Evolutionary conservation across 169 alveolate genomes (phyloP).

Genomic region (Plasmodium coatneyi): DNA sequence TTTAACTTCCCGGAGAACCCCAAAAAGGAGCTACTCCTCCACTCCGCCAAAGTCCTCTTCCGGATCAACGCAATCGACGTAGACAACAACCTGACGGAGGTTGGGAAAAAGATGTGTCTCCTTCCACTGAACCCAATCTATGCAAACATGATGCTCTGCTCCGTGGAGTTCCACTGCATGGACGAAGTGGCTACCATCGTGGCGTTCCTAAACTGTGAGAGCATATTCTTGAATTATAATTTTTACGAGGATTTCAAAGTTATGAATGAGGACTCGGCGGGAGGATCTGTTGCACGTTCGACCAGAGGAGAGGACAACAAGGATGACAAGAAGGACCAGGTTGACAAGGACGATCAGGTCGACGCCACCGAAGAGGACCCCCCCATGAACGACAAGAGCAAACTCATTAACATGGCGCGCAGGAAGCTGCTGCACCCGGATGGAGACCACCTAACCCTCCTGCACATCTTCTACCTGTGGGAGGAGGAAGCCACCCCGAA

Average conservation of each 20-base stretch:
- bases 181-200: conserved; percentile 92
- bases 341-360: not conserved
- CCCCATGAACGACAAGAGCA: conserved; percentile 89
- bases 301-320: too few relatives aligned
- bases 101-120: conserved; percentile 79
- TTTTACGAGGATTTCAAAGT: conserved; percentile 93
- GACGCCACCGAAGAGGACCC: not conserved
- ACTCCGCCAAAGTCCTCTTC: conserved; percentile 74
- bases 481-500: conserved; percentile 78
- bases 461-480: conserved; percentile 89
- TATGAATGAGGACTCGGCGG: conserved; percentile 81
- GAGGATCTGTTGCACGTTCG: not conserved
- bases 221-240: conserved; percentile 88
- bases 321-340: not conserved
- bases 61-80: conserved; percentile 76
- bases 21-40: conserved; percentile 91
- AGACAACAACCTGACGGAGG: conserved; percentile 80
- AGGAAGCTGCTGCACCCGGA: conserved; percentile 93
- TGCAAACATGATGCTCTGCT: conserved; percentile 89
- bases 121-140: conserved; percentile 92
- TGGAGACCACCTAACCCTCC: conserved; percentile 97
- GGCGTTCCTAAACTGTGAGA: conserved; percentile 84
- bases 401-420: conserved; percentile 93
- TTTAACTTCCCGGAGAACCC: conserved; percentile 97
- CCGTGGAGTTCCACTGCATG: conserved; percentile 91